Evolutionary conservation across 2,329 filamentous ascomycete genomes (phyloP), one percentile per base, ranked within the genome.

Genomic region (Knoxdaviesia proteae): DNA sequence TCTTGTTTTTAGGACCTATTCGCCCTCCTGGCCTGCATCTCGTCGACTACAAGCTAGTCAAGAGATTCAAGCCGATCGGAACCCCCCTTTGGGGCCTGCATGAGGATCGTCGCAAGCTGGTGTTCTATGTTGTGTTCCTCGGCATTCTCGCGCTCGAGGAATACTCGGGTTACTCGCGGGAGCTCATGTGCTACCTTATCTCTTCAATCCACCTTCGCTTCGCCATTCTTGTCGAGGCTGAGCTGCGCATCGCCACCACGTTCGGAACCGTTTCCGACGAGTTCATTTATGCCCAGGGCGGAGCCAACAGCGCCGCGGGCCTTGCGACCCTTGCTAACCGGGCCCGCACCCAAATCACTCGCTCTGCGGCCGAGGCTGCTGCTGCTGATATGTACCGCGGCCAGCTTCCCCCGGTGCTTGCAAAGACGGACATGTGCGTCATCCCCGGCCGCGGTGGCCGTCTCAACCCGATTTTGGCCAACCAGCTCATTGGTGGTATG

Each of bases 141-240:
- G 63, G 90, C 31, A 53, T 87, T 5, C 61, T 93, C 3, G 86
- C 81, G 3, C 61, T 92, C 9, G 77, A 90, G 52, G 74, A 81
- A 48, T 93, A 90, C 57, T 73, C 68, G 37, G 73, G 80, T 5
- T 77, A 83, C 51, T 81, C 82, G 3, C 72, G 83, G 8, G 65
- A 82, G 3, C 61, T 90, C 20, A 65, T 93, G 42, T 61, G 84
- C 10, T 68, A 80, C 48, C 56, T 88, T 36, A 67, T 80, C 2
- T 79, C 77, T 2, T 83, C 80, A 6, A 62, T 93, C 7, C 67
- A 74, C n/a, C 61, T 93, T 31, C 69, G 78, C 0, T 58, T 77
- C 30, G 67, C 68, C 34, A 59, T 76, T 4, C 64, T 90, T 7
- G 69, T 75, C 34, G 68, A 77, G 38, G 75, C 87, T 44, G 84